A percentile compares a stretch with the other conserved stretches of the same genome.
Conservation (phyloP, 768 basidiomycete species). For the Leccinum boreale region DNA sequence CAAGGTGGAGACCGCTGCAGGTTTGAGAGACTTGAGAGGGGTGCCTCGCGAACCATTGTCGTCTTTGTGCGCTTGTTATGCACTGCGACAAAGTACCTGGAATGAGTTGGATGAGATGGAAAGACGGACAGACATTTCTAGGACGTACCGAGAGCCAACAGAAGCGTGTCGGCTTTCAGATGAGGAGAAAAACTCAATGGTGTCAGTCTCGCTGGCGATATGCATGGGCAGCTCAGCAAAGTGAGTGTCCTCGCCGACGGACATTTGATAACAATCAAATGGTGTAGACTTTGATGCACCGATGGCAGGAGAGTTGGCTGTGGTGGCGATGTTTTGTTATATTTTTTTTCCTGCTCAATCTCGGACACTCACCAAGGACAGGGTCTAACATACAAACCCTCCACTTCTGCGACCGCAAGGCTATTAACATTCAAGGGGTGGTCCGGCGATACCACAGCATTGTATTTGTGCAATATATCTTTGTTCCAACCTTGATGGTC, state of each 20-base stretch:
- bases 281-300: slow-evolving; percentile 53
- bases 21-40: slow-evolving; percentile 62
- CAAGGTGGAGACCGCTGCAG: slow-evolving; percentile 47
- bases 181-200: slow-evolving; percentile 77
- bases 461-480: slow-evolving; percentile 77
- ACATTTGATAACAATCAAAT: slow-evolving; percentile 59
- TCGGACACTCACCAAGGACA: slow-evolving; percentile 1
- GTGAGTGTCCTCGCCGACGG: slow-evolving; percentile 21
- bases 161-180: slow-evolving; percentile 47
- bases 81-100: slow-evolving; percentile 80
- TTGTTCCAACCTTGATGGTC: slow-evolving; percentile 61
- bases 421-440: slow-evolving; percentile 70
- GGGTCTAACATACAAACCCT: slow-evolving; percentile 64
- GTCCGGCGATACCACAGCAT: slow-evolving; percentile 52
- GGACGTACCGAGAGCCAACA: slow-evolving; percentile 65
- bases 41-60: slow-evolving; percentile 67
- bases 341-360: slow-evolving; percentile 1
- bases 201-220: slow-evolving; percentile 77
- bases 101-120: not conserved
- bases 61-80: slow-evolving; percentile 75
- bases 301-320: slow-evolving; percentile 66
- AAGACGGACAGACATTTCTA: not conserved
- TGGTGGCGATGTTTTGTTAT: slow-evolving; percentile 9
- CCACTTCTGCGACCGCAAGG: slow-evolving; percentile 55
- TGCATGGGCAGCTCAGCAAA: slow-evolving; percentile 37